phyloP scores from a whole-genome alignment of 805 yeast species.

The Pichia kluyveri region DNA sequence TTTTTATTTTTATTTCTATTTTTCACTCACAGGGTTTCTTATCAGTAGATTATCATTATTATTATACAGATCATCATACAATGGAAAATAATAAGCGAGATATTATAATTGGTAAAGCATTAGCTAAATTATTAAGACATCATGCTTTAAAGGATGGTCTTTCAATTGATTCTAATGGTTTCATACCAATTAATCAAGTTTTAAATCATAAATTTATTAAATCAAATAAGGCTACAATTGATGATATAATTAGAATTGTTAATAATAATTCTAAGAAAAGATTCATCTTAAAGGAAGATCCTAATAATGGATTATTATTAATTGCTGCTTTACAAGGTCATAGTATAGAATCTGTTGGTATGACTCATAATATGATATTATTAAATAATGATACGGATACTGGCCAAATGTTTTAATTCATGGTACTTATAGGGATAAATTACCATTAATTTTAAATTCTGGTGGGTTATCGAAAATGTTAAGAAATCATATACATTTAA shows the following conservation, averaged over 20 bases:
- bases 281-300: conserved; percentile 31
- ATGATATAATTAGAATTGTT: conserved; percentile 56
- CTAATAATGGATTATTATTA: conserved; percentile 2
- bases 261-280: conserved; percentile 61
- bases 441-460: conserved; percentile 36
- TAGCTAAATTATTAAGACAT: conserved; percentile 78
- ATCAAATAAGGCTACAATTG: conserved; percentile 41
- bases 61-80: too few species aligned
- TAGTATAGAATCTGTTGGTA: conserved; percentile 41
- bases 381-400: conserved; percentile 19
- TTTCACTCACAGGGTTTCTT: too few species aligned
- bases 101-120: conserved; percentile 53
- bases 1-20: too few species aligned
- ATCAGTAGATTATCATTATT: too few species aligned
- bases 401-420: conserved; percentile 58
- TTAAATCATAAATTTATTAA: conserved; percentile 51
- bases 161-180: conserved; percentile 60
- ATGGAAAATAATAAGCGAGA: conserved; percentile 3
- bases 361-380: conserved; percentile 23
- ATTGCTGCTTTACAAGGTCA: conserved; percentile 97
- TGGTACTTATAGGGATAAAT: conserved; percentile 56
- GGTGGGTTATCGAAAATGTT: conserved; percentile 61
- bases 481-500: conserved; percentile 82
- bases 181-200: conserved; percentile 43
- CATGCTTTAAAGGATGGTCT: conserved; percentile 67